Conservation (phyloP, 2,329 filamentous ascomycete species). For the Colletotrichum aenigma region DNA sequence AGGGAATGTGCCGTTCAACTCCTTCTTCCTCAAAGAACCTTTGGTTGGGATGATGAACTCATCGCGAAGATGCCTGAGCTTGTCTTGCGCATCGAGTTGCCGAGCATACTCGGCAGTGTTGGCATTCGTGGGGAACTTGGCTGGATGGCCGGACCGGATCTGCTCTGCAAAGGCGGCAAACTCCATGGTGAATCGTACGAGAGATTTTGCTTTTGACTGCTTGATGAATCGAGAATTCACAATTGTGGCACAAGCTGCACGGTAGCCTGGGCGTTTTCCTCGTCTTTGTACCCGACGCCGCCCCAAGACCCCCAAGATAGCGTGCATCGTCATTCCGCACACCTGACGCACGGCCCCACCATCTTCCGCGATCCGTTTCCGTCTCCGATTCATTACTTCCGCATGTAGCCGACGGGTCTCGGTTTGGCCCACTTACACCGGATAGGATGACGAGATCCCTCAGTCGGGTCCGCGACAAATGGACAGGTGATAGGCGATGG, state of each 20-base stretch:
- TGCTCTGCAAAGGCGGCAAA: constrained; percentile 40
- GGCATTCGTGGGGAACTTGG: constrained; percentile 53
- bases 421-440: constrained; percentile 4
- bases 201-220: neutral
- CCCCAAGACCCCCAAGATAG: neutral
- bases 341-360: constrained; percentile 2
- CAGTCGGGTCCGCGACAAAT: neutral
- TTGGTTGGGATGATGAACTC: constrained; percentile 82
- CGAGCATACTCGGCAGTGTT: constrained; percentile 52
- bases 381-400: constrained; percentile 7
- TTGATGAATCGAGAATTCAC: neutral
- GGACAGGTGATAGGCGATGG: neutral
- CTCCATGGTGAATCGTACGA: constrained; percentile 37
- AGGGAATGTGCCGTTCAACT: constrained; percentile 50
- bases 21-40: constrained; percentile 69
- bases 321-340: constrained; percentile 12
- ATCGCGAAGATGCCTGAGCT: constrained; percentile 63
- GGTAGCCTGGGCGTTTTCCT: neutral
- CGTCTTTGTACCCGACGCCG: constrained; percentile 21
- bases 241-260: neutral
- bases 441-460: neutral
- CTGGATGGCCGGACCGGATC: constrained; percentile 43
- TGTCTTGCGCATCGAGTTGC: constrained; percentile 63
- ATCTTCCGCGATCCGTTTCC: constrained; percentile 19
- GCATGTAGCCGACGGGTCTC: constrained; percentile 18